Conservation (phyloP, 352 stramenopile genomes). For the Phytophthora sp. region DNA sequence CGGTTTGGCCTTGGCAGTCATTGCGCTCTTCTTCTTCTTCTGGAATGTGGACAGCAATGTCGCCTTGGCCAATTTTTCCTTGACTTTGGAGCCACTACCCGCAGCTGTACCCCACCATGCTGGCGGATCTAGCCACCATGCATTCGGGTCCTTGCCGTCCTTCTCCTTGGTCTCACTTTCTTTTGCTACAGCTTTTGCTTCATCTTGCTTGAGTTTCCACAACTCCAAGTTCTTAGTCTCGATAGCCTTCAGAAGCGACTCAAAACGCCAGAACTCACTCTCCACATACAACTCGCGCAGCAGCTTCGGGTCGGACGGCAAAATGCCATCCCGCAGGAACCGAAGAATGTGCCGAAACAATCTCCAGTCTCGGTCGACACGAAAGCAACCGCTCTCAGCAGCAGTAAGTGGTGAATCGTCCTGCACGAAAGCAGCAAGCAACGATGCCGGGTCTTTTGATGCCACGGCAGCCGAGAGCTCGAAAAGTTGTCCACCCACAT, state of each 20-base stretch:
- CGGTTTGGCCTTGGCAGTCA: neutral
- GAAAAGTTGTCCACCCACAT: slow-evolving; percentile 78
- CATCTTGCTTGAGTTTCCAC: slow-evolving; percentile 48
- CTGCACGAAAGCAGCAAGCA: slow-evolving; percentile 70
- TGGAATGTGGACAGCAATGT: slow-evolving; percentile 24
- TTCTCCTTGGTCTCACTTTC: slow-evolving; percentile 13
- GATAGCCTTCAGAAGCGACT: slow-evolving; percentile 77
- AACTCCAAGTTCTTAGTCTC: slow-evolving; percentile 74
- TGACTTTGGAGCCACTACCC: slow-evolving; percentile 11
- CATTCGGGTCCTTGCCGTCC: slow-evolving; percentile 31
- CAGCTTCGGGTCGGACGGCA: slow-evolving; percentile 70
- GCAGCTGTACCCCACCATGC: slow-evolving; percentile 58
- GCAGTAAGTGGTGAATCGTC: slow-evolving; percentile 65
- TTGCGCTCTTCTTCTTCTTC: slow-evolving; percentile 28
- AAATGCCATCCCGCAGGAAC: slow-evolving; percentile 77
- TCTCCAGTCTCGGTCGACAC: slow-evolving; percentile 78
- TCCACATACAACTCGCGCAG: slow-evolving; percentile 76
- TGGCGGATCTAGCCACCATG: slow-evolving; percentile 72
- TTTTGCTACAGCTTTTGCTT: slow-evolving; percentile 2
- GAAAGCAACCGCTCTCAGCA: slow-evolving; percentile 75
- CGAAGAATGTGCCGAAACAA: slow-evolving; percentile 81
- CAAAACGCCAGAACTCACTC: slow-evolving; percentile 86
- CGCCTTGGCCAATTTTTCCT: slow-evolving; percentile 29
- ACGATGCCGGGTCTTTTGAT: slow-evolving; percentile 58
- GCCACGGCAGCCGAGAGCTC: slow-evolving; percentile 62